Conservation (phyloP, 345 rosid genomes). For the Aquilaria sinensis region DNA sequence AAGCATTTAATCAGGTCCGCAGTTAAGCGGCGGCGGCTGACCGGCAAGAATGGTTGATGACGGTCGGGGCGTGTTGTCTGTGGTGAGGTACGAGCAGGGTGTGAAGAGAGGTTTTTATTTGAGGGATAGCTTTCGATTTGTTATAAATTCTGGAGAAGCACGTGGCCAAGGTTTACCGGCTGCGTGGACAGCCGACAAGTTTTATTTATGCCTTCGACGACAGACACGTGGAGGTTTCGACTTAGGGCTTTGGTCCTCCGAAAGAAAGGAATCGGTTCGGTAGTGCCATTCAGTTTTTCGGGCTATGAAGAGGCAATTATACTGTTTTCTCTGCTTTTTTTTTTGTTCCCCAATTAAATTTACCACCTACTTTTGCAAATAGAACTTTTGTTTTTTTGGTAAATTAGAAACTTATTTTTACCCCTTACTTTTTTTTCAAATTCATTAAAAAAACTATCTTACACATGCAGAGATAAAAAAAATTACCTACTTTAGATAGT, state of each 20-base stretch:
- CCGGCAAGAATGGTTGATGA: conserved; percentile 19
- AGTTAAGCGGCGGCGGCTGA: conserved; percentile 13
- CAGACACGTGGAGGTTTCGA: conserved; percentile 16
- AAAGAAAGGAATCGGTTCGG: not conserved
- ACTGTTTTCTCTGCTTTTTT: not conserved
- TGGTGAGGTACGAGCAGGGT: conserved; percentile 6
- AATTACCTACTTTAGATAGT: too few species aligned
- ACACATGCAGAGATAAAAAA: too few species aligned
- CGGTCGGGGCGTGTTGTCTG: conserved; percentile 3
- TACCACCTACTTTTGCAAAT: too few species aligned
- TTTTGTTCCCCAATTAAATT: too few species aligned
- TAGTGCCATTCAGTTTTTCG: too few species aligned
- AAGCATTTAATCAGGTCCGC: conserved; percentile 30
- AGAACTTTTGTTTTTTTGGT: too few species aligned
- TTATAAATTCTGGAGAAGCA: conserved; percentile 11
- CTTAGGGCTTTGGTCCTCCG: not conserved
- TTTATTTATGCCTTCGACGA: conserved; percentile 1
- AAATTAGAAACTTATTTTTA: too few species aligned
- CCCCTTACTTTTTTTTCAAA: too few species aligned
- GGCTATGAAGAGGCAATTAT: not conserved
- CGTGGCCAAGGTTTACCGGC: conserved; percentile 26
- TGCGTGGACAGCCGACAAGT: conserved; percentile 29
- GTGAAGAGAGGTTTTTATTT: not conserved
- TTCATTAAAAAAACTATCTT: too few species aligned
- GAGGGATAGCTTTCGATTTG: too few species aligned